A percentile compares a stretch with the other conserved stretches of the same genome.
These are phyloP conservation scores for Thecaphora thlaspeos DNA, from an alignment of 1,284 basidiomycete species.

Conservation along the genomic window DNA sequence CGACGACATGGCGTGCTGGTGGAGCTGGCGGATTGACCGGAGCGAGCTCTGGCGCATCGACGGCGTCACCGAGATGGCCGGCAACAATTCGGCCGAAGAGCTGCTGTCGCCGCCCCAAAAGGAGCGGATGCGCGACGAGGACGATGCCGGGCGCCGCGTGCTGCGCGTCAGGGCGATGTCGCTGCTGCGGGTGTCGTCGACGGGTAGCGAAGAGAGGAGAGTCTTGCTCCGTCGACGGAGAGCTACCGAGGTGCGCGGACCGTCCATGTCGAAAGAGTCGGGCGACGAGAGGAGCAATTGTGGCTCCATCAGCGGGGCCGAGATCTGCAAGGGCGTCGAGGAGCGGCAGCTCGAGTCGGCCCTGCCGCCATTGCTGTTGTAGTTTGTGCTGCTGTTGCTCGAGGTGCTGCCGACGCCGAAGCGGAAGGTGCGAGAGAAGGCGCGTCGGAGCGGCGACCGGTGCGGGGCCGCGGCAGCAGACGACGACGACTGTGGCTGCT, in stretches of 20 bases:
- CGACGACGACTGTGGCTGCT: slow-evolving; percentile 5
- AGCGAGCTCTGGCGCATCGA: slow-evolving; percentile 14
- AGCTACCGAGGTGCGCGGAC: slow-evolving; percentile 2
- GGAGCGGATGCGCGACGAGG: slow-evolving; percentile 9
- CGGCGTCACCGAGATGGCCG: not conserved
- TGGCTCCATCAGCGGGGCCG: slow-evolving; percentile 7
- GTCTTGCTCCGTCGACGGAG: slow-evolving; percentile 9
- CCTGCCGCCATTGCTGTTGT: too few species aligned
- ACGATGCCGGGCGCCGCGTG: slow-evolving; percentile 5
- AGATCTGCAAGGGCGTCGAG: slow-evolving; percentile 8
- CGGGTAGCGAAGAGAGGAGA: slow-evolving; percentile 5
- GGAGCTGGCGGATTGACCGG: slow-evolving; percentile 19
- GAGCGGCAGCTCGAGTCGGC: slow-evolving; percentile 1
- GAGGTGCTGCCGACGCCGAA: slow-evolving; percentile 9
- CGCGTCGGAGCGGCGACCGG: slow-evolving; percentile 20
- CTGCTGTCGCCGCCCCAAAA: slow-evolving; percentile 4
- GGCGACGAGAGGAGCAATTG: slow-evolving; percentile 4
- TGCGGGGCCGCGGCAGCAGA: not conserved
- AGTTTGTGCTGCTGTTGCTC: slow-evolving; percentile 3
- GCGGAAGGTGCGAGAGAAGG: slow-evolving; percentile 14
- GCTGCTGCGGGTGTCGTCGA: too few species aligned
- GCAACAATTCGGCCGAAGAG: slow-evolving; percentile 1
- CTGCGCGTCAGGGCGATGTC: not conserved
- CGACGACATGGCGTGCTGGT: slow-evolving; percentile 15
- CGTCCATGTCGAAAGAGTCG: slow-evolving; percentile 6